Percentiles rank a stretch among this genome's conserved stretches.
phyloP scores from a whole-genome alignment of 805 yeast genomes.

The Grigorovia transvaalensis region DNA sequence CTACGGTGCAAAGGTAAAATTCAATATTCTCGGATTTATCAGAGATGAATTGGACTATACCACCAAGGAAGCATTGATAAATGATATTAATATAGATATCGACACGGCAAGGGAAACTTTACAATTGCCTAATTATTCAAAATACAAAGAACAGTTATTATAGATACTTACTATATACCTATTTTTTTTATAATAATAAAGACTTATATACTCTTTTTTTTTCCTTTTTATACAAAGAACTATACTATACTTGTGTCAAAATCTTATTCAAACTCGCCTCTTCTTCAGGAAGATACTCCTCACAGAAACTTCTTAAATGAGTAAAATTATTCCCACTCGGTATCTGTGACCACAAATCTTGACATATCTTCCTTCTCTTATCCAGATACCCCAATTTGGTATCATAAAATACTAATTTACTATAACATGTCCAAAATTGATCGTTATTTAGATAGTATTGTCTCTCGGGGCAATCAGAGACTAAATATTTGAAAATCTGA shows the following conservation, averaged over 20 bases:
- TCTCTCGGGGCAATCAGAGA: slow-evolving; percentile 9
- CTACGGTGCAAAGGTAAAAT: slow-evolving; percentile 70
- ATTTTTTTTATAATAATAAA: too few relatives aligned
- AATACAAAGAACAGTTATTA: slow-evolving; percentile 4
- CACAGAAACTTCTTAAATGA: slow-evolving; percentile 12
- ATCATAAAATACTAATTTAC: slow-evolving; percentile 19
- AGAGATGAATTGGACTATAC: slow-evolving; percentile 86
- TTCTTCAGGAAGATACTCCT: slow-evolving; percentile 23
- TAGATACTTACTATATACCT: background rate
- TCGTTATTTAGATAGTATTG: slow-evolving; percentile 14
- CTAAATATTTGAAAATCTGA: slow-evolving; percentile 14
- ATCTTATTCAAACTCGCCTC: slow-evolving; percentile 12
- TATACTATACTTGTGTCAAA: too few relatives aligned
- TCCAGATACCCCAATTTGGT: slow-evolving; percentile 17
- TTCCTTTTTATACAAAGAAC: too few relatives aligned
- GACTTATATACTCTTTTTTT: too few relatives aligned
- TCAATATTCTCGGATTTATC: slow-evolving; percentile 74
- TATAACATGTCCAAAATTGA: slow-evolving; percentile 22
- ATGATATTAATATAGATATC: slow-evolving; percentile 76
- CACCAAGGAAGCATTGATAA: slow-evolving; percentile 71
- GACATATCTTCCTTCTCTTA: slow-evolving; percentile 15
- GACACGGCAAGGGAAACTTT: slow-evolving; percentile 38
- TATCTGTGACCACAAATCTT: slow-evolving; percentile 14
- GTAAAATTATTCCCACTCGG: background rate
- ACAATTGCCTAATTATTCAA: slow-evolving; percentile 3